phyloP scores from a whole-genome alignment of 2,329 filamentous ascomycete genomes.

The Sphaerulina populicola region DNA sequence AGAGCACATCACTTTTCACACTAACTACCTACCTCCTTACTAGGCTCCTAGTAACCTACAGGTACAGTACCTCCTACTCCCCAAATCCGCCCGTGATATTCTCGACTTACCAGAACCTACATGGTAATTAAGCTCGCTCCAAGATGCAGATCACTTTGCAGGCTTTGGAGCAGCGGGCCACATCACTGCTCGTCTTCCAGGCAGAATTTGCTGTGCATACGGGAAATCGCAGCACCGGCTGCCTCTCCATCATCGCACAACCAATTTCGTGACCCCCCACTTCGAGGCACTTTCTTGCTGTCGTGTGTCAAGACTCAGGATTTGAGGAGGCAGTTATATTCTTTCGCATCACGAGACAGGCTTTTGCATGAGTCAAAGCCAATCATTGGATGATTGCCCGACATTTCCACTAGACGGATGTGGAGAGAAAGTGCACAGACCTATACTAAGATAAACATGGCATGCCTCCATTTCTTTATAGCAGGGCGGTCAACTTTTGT shows the following conservation, averaged over 20 bases:
- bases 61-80: too few relatives aligned
- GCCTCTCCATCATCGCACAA: conserved; percentile 4
- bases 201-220: conserved; percentile 7
- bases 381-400: conserved; percentile 12
- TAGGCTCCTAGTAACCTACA: too few relatives aligned
- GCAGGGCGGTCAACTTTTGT: conserved; percentile 1
- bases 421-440: not conserved
- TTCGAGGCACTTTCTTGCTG: not conserved
- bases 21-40: too few relatives aligned
- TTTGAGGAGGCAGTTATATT: not conserved
- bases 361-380: conserved; percentile 12
- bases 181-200: not conserved
- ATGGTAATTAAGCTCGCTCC: conserved; percentile 2
- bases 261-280: not conserved
- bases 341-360: conserved; percentile 10
- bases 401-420: conserved; percentile 1
- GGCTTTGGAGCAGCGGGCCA: not conserved
- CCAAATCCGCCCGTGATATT: conserved; percentile 3
- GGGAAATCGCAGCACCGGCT: not conserved
- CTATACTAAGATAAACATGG: conserved; percentile 9
- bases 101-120: conserved; percentile 1
- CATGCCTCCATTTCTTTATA: conserved; percentile 6
- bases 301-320: conserved; percentile 1
- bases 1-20: too few relatives aligned
- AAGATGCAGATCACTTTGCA: conserved; percentile 7